Base-by-base conservation (phyloP, 768 basidiomycete species). In the Calocybe indica region DNA sequence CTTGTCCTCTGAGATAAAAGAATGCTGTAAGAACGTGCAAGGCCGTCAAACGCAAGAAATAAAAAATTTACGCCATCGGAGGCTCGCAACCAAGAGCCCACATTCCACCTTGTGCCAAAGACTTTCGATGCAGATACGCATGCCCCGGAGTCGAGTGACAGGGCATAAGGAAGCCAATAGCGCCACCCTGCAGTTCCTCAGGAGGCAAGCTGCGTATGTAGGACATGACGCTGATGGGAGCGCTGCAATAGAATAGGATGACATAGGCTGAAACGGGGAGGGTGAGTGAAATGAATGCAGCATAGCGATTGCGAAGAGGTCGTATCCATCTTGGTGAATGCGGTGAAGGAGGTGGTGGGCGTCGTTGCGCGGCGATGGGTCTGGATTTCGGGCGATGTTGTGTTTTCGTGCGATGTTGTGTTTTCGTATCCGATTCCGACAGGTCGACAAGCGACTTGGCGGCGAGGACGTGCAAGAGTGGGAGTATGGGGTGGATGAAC, bases 141-240 rank as follows among this genome's bases (percentile, higher is more conserved):
- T 91, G 87, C 69, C 89, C 92, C 5, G 95, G 95, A 1, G 89
- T 91, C 14, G 94, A 96, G 67, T 99, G 95, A 53, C 96, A 99
- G 7, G 96, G 95, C 89, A 92, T 94, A 14, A 97, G 66, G 57
- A 92, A 83, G 1, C 89, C 92, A 14, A 95, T 67, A 3, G 73
- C 73, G 9, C 60, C 66, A 13, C 64, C 56, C 5, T 54, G 53
- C 22, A 86, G 67, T 13, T 82, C 69, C 6, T 69, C 58, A 5
- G 63, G 52, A 1, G 83, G 72, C 38, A 88, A 66, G 15, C 64
- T 58, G 30, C 81, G 76, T 39, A 96, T 67, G 61, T 81, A 84
- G 9, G 79, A 72, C 60, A 90, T 75, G 28, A 92, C 87, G 38
- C 71, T 70, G 47, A 93, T 79, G 51, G 95, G 93, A 6, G 82